Conservation (phyloP, 169 alveolate genomes). For the Plasmodium fragile region DNA sequence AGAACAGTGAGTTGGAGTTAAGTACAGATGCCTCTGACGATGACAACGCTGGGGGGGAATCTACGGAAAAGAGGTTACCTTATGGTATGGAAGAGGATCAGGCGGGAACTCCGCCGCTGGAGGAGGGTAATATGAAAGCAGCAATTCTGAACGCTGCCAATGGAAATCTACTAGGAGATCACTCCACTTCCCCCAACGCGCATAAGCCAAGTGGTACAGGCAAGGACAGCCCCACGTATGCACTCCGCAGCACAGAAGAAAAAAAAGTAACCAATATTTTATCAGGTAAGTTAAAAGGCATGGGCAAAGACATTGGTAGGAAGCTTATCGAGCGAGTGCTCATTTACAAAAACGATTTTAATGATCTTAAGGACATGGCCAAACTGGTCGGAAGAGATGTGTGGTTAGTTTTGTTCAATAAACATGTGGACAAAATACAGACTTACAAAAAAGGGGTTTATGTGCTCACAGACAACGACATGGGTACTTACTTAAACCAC, state of each 20-base stretch:
- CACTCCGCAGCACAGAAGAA: background rate
- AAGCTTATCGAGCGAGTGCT: constrained; percentile 34
- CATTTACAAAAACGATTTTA: constrained; percentile 38
- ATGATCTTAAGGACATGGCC: constrained; percentile 45
- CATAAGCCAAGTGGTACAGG: background rate
- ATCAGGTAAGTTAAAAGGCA: constrained; percentile 25
- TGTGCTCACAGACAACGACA: constrained; percentile 33
- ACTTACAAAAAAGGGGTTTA: constrained; percentile 41
- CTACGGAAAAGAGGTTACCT: constrained; percentile 12
- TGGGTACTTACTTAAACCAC: constrained; percentile 39
- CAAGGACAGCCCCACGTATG: background rate
- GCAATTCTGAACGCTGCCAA: background rate
- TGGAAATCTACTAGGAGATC: background rate
- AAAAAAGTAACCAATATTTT: background rate
- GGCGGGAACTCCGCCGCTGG: background rate
- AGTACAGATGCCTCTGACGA: background rate
- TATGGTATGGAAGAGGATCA: background rate
- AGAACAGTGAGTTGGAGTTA: constrained; percentile 9
- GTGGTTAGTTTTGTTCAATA: constrained; percentile 44
- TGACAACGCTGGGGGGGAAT: background rate
- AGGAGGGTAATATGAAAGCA: background rate
- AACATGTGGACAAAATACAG: constrained; percentile 44
- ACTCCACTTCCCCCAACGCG: background rate
- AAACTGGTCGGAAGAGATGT: constrained; percentile 52
- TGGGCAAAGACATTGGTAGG: constrained; percentile 64